Evolutionary conservation across 129 eudicot genomes (phyloP), one percentile per base, ranked within the genome.

Genomic region (Arctium minus): DNA sequence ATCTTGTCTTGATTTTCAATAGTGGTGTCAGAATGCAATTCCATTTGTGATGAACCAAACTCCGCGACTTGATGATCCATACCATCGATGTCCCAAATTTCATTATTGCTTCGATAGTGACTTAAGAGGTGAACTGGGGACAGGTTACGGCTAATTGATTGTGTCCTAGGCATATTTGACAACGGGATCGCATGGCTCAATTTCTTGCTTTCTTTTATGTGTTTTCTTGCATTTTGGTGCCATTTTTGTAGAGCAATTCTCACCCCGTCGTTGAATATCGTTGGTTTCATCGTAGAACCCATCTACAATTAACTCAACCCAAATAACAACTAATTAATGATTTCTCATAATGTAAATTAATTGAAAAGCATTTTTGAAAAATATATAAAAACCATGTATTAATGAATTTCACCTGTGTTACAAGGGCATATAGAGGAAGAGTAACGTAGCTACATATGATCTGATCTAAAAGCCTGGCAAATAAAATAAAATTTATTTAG

Each of bases 381-480:
- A 17, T 8, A 38, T 13, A 36, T 46, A 82, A 29, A 7, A 8
- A 32, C 3, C 12, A 35, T 3, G 30, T 8, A 53, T 60, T 1
- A 60, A 60, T 6, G 27, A 81, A 50, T 10, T 62, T 70, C 77
- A 91, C 98, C 89, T 90, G 97, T 30, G 98, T 88, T 30, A 91
- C 92, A 11, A 90, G 90, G 78, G 94, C 94, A 40, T 90, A 93
- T 2, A 91, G 82, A 46, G 98, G 97, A 70, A 91, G 97, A 32
- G 94, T 91, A 40, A 90, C 92, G 39, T 91, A 91, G 79, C 98
- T 91, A 89, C 92, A 89, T 12, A 93, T 74, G 38, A 87, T 84
- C 86, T 89, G 93, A 22, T 86, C 85, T 79, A 81, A 73, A 64
- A 91, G 86, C 83, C 94, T 89, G 76, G 11, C 31, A 32, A 38